These are phyloP conservation scores for Pythium scleroteichum DNA, from an alignment of 352 stramenopile species.

Conservation along the genomic window DNA sequence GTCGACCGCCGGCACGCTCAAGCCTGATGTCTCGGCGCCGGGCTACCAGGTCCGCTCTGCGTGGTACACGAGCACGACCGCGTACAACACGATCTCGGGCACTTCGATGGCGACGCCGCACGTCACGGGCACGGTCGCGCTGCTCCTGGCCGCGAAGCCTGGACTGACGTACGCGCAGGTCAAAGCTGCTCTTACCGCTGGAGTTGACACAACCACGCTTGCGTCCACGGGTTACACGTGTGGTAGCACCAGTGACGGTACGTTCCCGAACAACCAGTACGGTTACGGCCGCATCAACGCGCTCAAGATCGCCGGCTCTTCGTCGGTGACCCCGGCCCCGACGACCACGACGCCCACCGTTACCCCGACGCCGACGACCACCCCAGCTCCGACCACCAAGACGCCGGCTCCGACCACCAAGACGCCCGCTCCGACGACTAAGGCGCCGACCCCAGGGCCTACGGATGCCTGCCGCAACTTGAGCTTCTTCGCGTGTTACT, in stretches of 20 bases:
- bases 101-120: constrained; percentile 36
- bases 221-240: background rate
- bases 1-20: constrained; percentile 13
- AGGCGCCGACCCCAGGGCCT: background rate
- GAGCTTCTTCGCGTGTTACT: background rate
- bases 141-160: constrained; percentile 14
- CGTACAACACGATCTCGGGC: constrained; percentile 24
- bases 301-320: no score
- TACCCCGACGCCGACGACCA: background rate
- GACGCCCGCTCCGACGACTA: background rate
- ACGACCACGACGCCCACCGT: no score
- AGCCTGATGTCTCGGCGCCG: constrained; percentile 28
- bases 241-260: background rate
- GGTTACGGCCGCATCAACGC: no score
- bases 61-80: constrained; percentile 3
- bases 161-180: background rate
- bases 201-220: background rate
- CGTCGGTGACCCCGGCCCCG: no score
- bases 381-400: background rate
- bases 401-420: background rate
- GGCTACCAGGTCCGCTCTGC: constrained; percentile 15
- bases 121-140: constrained; percentile 27
- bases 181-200: constrained; percentile 3
- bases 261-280: constrained; percentile 1
- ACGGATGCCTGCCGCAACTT: background rate